These are phyloP conservation scores for Chernovozyma aurita DNA, from an alignment of 1,139 yeast species.

Conservation along the genomic window DNA sequence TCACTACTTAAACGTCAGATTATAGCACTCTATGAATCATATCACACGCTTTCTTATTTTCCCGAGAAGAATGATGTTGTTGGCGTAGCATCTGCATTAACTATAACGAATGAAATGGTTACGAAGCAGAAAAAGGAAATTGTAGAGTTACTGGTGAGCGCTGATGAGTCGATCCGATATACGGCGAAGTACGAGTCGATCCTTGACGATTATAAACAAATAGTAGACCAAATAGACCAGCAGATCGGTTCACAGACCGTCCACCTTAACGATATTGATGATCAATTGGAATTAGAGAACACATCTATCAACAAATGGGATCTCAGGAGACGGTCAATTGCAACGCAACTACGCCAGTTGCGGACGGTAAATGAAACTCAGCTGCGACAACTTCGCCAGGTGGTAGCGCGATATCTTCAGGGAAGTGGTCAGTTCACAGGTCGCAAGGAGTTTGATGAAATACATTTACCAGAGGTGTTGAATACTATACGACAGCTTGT, in stretches of 20 bases:
- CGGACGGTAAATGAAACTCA: neutral
- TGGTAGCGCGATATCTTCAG: slow-evolving; percentile 1
- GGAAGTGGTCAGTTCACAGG: too few species aligned
- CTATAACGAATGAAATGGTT: slow-evolving; percentile 15
- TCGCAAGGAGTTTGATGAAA: neutral
- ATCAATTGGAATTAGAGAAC: neutral
- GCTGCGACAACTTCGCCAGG: neutral
- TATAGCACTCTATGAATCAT: slow-evolving; percentile 26
- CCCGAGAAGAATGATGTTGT: slow-evolving; percentile 37
- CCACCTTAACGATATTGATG: neutral
- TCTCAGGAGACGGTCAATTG: neutral
- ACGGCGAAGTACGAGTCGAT: neutral
- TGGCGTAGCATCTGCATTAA: slow-evolving; percentile 31
- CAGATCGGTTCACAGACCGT: neutral
- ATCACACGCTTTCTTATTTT: slow-evolving; percentile 25
- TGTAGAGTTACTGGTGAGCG: slow-evolving; percentile 6
- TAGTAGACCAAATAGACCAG: neutral
- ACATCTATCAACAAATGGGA: neutral
- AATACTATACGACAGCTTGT: neutral
- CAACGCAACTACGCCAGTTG: neutral
- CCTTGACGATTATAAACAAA: slow-evolving; percentile 2
- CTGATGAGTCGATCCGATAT: neutral
- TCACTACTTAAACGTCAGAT: slow-evolving; percentile 9
- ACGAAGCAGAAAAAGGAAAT: slow-evolving; percentile 14
- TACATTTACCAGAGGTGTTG: neutral